phyloP scores from a whole-genome alignment of 2,329 filamentous ascomycete species.

The Ophiosphaerella herpotricha region DNA sequence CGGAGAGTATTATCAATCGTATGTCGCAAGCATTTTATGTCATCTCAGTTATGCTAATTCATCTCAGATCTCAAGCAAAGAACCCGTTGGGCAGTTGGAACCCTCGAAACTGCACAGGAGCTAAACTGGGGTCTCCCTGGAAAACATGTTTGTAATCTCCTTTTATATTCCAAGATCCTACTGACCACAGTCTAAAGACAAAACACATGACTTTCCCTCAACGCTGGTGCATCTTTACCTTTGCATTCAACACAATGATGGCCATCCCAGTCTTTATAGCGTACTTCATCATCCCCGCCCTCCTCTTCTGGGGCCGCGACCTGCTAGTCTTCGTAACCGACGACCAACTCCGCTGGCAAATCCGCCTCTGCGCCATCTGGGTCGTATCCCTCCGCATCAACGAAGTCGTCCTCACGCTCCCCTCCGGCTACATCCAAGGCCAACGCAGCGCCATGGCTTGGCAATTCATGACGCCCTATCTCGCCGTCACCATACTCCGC shows the following conservation, averaged over 20 bases:
- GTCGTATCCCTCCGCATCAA: constrained; percentile 5
- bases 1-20: constrained; percentile 6
- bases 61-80: constrained; percentile 4
- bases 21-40: background rate
- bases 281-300: constrained; percentile 7
- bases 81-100: constrained; percentile 5
- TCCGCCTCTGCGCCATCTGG: constrained; percentile 7
- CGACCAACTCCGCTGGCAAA: constrained; percentile 5
- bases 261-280: constrained; percentile 7
- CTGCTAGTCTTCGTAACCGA: constrained; percentile 3
- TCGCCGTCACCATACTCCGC: constrained; percentile 5
- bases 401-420: constrained; percentile 5
- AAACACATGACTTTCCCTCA: constrained; percentile 8
- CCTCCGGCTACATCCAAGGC: constrained; percentile 7
- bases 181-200: background rate
- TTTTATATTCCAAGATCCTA: background rate
- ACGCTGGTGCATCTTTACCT: constrained; percentile 8
- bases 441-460: constrained; percentile 8
- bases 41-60: background rate
- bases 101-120: constrained; percentile 6
- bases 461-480: constrained; percentile 9
- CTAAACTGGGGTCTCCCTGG: constrained; percentile 4
- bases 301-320: constrained; percentile 8
- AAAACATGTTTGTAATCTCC: background rate
- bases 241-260: constrained; percentile 8